Percentiles rank a stretch among this genome's conserved stretches.
These are phyloP conservation scores for Sesbania bispinosa DNA, from an alignment of 306 rosid species.

Conservation along the genomic window DNA sequence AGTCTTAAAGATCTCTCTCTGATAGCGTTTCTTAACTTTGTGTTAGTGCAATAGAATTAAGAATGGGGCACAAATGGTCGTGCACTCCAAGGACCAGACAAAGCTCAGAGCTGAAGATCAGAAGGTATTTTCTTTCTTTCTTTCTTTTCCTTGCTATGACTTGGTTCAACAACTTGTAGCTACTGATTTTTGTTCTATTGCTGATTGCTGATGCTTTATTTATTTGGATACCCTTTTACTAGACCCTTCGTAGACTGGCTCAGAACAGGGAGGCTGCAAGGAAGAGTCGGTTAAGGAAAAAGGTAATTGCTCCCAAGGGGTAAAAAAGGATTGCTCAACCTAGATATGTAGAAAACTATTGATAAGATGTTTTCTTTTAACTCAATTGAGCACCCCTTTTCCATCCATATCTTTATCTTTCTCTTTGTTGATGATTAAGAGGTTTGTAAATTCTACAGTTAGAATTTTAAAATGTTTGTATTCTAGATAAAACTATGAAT, in stretches of 20 bases:
- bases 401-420: not conserved
- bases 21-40: not conserved
- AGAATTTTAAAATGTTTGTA: no score
- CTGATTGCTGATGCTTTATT: not conserved
- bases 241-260: slow-evolving; percentile 70
- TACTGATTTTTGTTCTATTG: not conserved
- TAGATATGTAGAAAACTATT: no score
- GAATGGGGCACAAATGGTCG: slow-evolving; percentile 42
- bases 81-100: slow-evolving; percentile 53
- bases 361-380: no score
- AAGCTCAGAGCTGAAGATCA: slow-evolving; percentile 54
- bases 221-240: not conserved
- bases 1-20: not conserved
- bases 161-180: not conserved
- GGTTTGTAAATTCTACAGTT: not conserved
- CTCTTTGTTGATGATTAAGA: not conserved
- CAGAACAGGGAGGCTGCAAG: slow-evolving; percentile 81
- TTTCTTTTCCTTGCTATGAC: not conserved
- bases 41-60: slow-evolving; percentile 49
- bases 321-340: not conserved
- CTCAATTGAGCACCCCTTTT: no score
- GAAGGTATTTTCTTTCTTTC: slow-evolving; percentile 38
- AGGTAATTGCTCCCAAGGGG: slow-evolving; percentile 37
- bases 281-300: slow-evolving; percentile 74
- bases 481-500: not conserved